Evolutionary conservation across 345 rosid species (phyloP), one percentile per base, ranked within the genome.

Genomic region (Corchorus olitorius): DNA sequence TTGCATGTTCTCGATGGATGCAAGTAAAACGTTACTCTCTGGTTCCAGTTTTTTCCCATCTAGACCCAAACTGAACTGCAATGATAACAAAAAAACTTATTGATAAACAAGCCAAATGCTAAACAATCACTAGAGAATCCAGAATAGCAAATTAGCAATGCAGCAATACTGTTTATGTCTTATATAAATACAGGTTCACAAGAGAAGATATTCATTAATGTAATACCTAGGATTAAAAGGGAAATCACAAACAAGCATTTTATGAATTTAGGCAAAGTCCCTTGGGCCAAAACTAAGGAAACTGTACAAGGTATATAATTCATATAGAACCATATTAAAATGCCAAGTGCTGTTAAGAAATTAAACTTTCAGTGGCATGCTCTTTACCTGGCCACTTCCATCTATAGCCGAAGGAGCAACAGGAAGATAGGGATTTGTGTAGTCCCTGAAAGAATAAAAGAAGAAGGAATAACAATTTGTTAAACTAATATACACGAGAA

Each of bases 1-100:
- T 79, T 94, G 99, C 99, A 97, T 97, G 82, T 97, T 97, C 87
- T 97, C 99, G 37, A 97, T 97, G 52, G 99, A 97, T 81, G 99
- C 99, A 12, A 91, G 99, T 81, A 94, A 98, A 70, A 97, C 98
- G 41, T 97, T 94, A 80, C 99, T 92, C 87, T 97, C 99, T 55
- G 98, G 96, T 80, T 97, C 99, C 76, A 94, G 84, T 79, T 91
- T 97, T 82, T 88, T 94, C 46, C 99, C 99, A 85, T 97, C 99
- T 77, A 89, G 68, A 77, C 98, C 97, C 78, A 92, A 85, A 71
- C 41, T 76, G 68, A 91, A 50, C 99, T 97, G 88, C 78, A 84
- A 77, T 35, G 75, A 41, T 34, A 19, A 56, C 11, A 49, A 77
- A 48, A 7, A 59, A 68, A 15, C 34, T 52, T 56, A 17, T 72